phyloP scores from a whole-genome alignment of 305 asterid species.

The Plantago coronopus region DNA sequence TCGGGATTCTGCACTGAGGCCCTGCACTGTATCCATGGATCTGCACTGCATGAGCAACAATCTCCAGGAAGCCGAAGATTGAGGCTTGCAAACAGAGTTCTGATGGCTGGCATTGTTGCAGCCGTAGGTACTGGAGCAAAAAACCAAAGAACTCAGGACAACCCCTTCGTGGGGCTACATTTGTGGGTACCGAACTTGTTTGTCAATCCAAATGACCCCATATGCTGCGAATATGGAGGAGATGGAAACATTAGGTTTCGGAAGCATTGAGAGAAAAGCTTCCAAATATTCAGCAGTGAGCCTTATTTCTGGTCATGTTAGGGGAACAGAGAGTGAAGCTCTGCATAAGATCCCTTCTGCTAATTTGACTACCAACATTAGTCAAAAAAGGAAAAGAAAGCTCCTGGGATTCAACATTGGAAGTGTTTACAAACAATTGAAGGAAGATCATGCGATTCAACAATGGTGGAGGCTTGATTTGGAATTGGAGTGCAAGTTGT shows the following conservation, averaged over 20 bases:
- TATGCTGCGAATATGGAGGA: slow-evolving; percentile 57
- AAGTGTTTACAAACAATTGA: slow-evolving; percentile 24
- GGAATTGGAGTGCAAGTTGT: slow-evolving; percentile 33
- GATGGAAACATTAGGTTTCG: slow-evolving; percentile 47
- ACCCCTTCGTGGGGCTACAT: slow-evolving; percentile 29
- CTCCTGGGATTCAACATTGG: slow-evolving; percentile 73
- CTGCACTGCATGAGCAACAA: slow-evolving; percentile 36
- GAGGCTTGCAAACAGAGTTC: slow-evolving; percentile 35
- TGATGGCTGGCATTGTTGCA: slow-evolving; percentile 45
- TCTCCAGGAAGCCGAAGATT: slow-evolving; percentile 35
- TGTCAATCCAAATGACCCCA: slow-evolving; percentile 47
- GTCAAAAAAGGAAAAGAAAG: slow-evolving; percentile 31
- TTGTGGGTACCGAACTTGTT: slow-evolving; percentile 66
- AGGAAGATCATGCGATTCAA: slow-evolving; percentile 58
- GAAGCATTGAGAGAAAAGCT: slow-evolving; percentile 44
- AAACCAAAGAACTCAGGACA: slow-evolving; percentile 5
- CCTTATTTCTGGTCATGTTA: slow-evolving; percentile 25
- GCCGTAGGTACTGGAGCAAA: slow-evolving; percentile 20
- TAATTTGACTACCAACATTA: slow-evolving; percentile 30
- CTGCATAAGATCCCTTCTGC: slow-evolving; percentile 67
- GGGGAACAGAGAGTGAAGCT: slow-evolving; percentile 50
- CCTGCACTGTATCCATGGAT: no score
- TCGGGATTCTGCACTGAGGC: no score
- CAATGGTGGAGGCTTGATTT: slow-evolving; percentile 72
- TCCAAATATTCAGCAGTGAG: slow-evolving; percentile 49